phyloP scores from a whole-genome alignment of 2,329 filamentous ascomycete genomes.

The Penicillium freii region DNA sequence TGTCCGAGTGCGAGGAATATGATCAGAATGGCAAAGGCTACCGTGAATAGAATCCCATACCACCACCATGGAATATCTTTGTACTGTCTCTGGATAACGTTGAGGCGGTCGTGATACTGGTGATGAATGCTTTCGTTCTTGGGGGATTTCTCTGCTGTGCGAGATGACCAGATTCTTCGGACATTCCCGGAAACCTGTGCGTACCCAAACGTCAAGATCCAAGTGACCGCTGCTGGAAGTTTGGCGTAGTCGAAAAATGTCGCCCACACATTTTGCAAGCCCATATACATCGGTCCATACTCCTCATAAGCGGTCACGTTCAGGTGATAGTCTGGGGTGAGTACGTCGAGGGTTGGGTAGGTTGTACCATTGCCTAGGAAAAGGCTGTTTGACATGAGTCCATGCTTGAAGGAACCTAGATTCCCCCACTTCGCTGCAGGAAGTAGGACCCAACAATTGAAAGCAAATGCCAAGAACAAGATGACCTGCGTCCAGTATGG shows the following conservation, averaged over 20 bases:
- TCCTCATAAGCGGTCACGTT: slow-evolving; percentile 50
- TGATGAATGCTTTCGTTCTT: slow-evolving; percentile 48
- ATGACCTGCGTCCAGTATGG: slow-evolving; percentile 61
- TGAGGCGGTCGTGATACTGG: slow-evolving; percentile 59
- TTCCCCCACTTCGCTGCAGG: slow-evolving; percentile 60
- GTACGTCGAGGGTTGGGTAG: slow-evolving; percentile 46
- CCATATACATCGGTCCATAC: slow-evolving; percentile 57
- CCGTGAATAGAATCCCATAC: slow-evolving; percentile 53
- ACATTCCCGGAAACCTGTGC: slow-evolving; percentile 49
- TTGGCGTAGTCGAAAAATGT: slow-evolving; percentile 63
- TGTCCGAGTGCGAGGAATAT: slow-evolving; percentile 52
- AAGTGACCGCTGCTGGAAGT: slow-evolving; percentile 57
- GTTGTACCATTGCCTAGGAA: slow-evolving; percentile 51
- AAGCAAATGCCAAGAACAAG: slow-evolving; percentile 55
- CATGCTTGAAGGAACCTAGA: slow-evolving; percentile 52
- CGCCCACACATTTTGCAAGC: slow-evolving; percentile 57
- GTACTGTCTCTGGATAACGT: slow-evolving; percentile 57
- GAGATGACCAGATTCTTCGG: slow-evolving; percentile 44
- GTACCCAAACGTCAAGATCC: slow-evolving; percentile 58
- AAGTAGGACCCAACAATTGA: slow-evolving; percentile 59
- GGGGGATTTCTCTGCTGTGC: slow-evolving; percentile 29
- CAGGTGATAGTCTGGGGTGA: slow-evolving; percentile 47
- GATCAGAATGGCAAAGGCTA: slow-evolving; percentile 52
- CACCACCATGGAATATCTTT: slow-evolving; percentile 60
- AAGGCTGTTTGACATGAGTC: slow-evolving; percentile 59